Conservation (phyloP, 371 early-diverging fungal species). For the Mortierella sp. region DNA sequence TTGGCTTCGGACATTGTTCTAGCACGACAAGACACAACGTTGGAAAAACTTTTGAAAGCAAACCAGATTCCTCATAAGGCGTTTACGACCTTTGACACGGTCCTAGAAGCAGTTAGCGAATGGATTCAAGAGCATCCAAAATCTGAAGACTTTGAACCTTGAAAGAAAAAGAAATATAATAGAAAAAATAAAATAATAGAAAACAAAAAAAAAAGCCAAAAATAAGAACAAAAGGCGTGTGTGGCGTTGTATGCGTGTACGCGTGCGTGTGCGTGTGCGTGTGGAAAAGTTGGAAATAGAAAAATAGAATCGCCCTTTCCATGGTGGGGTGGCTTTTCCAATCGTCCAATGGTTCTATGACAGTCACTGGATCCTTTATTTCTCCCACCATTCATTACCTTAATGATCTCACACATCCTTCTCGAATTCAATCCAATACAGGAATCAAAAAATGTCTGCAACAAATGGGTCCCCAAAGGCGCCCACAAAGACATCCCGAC, state of each 20-base stretch:
- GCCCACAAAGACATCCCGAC: neutral
- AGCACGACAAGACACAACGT: conserved; percentile 25
- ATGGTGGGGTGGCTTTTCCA: neutral
- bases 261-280: no score
- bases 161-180: conserved; percentile 3
- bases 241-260: no score
- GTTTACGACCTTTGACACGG: conserved; percentile 28
- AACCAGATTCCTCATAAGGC: conserved; percentile 23
- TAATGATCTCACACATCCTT: neutral
- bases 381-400: no score
- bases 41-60: conserved; percentile 30
- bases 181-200: neutral
- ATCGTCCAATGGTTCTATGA: neutral
- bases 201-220: neutral
- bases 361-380: no score
- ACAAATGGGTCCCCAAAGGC: conserved; percentile 2
- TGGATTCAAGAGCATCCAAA: conserved; percentile 22
- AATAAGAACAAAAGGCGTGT: neutral
- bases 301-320: no score
- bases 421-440: neutral
- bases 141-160: neutral
- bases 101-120: conserved; percentile 15
- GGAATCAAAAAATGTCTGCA: neutral
- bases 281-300: neutral
- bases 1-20: conserved; percentile 24